A percentile compares a stretch with the other conserved stretches of the same genome.
These are phyloP conservation scores for Piromyces sp. DNA, from an alignment of 192 early-diverging fungal genomes.

Conservation along the genomic window DNA sequence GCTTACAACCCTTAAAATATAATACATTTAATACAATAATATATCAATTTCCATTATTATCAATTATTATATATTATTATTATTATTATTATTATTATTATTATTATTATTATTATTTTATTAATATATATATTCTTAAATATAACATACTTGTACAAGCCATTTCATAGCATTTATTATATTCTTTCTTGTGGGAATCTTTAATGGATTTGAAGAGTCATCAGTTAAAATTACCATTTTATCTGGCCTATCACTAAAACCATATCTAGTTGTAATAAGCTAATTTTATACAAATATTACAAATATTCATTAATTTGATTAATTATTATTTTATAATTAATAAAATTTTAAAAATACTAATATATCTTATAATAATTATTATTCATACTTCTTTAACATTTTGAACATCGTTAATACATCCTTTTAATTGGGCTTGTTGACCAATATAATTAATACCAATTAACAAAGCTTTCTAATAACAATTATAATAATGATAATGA, in stretches of 20 bases:
- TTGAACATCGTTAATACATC: conserved; percentile 28
- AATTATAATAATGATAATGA: not conserved
- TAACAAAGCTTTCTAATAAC: conserved; percentile 59
- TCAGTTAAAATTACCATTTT: conserved; percentile 65
- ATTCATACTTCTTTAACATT: not conserved
- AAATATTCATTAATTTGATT: too few species aligned
- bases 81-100: too few species aligned
- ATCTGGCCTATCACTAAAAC: conserved; percentile 12
- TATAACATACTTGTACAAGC: not conserved
- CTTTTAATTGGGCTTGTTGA: conserved; percentile 26
- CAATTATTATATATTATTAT: too few species aligned
- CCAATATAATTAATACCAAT: conserved; percentile 85
- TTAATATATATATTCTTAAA: too few species aligned
- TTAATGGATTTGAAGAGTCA: conserved; percentile 22
- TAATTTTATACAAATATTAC: not conserved
- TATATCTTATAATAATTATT: too few species aligned
- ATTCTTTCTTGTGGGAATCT: not conserved
- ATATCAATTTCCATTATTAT: too few species aligned
- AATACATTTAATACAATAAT: too few species aligned
- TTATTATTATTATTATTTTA: too few species aligned
- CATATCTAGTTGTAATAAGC: not conserved
- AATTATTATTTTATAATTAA: too few species aligned
- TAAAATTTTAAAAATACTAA: too few species aligned
- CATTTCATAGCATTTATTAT: conserved; percentile 3
- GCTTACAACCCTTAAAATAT: not conserved